A percentile compares a stretch with the other conserved stretches of the same genome.
These are phyloP conservation scores for Ormosia emarginata DNA, from an alignment of 306 rosid species.

Conservation along the genomic window DNA sequence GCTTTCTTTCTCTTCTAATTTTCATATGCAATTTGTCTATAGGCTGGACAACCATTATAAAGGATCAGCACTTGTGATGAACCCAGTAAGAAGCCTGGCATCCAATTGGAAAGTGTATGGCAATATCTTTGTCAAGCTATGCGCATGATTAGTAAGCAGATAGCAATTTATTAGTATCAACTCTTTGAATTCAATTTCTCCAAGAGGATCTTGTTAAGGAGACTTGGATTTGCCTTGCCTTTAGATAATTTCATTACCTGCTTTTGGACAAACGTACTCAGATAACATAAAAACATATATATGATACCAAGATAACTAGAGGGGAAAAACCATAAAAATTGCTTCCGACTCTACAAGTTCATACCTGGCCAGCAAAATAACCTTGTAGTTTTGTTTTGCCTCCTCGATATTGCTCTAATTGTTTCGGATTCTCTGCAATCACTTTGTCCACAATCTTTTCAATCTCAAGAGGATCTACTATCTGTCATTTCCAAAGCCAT, in stretches of 20 bases:
- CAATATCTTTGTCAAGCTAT: neutral
- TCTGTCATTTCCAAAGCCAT: conserved; percentile 48
- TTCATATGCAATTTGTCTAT: neutral
- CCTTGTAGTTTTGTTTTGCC: conserved; percentile 90
- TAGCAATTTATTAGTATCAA: conserved; percentile 33
- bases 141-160: neutral
- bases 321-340: neutral
- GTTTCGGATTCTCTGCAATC: conserved; percentile 84
- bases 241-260: conserved; percentile 89
- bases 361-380: conserved; percentile 91
- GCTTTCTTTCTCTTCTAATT: neutral
- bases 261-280: neutral
- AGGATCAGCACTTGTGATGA: neutral
- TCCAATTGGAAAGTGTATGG: neutral
- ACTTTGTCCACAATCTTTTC: conserved; percentile 79
- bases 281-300: neutral
- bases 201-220: conserved; percentile 79
- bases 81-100: neutral
- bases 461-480: conserved; percentile 77
- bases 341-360: conserved; percentile 16
- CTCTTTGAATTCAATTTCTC: conserved; percentile 71
- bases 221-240: conserved; percentile 93
- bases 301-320: neutral
- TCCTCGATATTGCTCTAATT: conserved; percentile 76
- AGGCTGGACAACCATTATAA: neutral